phyloP scores from a whole-genome alignment of 2,329 filamentous ascomycete species.

The Monosporascus sp. region DNA sequence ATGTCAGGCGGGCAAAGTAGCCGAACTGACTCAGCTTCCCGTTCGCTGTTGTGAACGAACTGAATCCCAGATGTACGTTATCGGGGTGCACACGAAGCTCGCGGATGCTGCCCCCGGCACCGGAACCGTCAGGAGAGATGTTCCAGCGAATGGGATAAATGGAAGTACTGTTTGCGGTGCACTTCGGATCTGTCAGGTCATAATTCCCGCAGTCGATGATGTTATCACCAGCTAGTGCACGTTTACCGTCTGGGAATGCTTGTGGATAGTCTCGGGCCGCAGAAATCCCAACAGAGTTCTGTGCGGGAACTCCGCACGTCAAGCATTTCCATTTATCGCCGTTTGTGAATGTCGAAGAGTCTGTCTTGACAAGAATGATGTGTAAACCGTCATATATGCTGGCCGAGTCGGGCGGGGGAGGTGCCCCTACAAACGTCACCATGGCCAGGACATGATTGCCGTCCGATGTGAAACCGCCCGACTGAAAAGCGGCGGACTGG shows the following conservation, averaged over 20 bases:
- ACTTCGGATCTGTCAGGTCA: constrained; percentile 29
- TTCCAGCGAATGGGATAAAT: constrained; percentile 40
- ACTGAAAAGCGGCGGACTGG: constrained; percentile 14
- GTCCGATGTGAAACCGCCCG: constrained; percentile 35
- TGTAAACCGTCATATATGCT: constrained; percentile 39
- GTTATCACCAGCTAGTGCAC: constrained; percentile 28
- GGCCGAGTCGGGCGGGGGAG: constrained; percentile 30
- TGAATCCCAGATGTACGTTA: constrained; percentile 37
- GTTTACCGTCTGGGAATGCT: constrained; percentile 33
- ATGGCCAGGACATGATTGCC: constrained; percentile 36
- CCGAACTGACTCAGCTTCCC: constrained; percentile 27
- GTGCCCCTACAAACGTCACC: constrained; percentile 38
- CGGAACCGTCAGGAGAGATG: constrained; percentile 28
- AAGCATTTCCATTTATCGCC: constrained; percentile 44
- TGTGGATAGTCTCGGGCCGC: constrained; percentile 36
- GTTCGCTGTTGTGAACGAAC: constrained; percentile 26
- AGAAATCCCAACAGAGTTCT: constrained; percentile 22
- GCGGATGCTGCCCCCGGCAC: constrained; percentile 28
- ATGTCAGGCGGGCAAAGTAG: constrained; percentile 33
- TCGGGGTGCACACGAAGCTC: constrained; percentile 43
- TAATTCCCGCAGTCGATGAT: constrained; percentile 33
- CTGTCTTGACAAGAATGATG: constrained; percentile 37
- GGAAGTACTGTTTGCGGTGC: constrained; percentile 29
- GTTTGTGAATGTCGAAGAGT: constrained; percentile 35
- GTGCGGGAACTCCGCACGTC: constrained; percentile 35